phyloP scores from a whole-genome alignment of 257 asterid species.

The Solanum medicagineum region DNA sequence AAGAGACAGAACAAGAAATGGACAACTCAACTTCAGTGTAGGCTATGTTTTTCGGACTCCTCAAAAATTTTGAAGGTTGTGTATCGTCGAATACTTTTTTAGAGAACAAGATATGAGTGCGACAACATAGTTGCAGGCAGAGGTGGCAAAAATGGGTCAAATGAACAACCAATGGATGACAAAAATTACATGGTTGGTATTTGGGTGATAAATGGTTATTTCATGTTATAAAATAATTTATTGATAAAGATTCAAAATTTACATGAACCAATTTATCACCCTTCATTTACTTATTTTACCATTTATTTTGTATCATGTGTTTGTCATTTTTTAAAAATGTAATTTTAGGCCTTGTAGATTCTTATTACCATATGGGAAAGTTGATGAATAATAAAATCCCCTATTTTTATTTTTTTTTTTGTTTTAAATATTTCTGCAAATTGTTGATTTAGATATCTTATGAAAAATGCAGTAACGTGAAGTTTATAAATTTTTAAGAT shows the following conservation, averaged over 20 bases:
- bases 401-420: not conserved
- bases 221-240: not conserved
- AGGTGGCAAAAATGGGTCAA: not conserved
- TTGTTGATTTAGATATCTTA: not conserved
- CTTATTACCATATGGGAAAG: not conserved
- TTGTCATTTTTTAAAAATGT: not conserved
- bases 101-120: not conserved
- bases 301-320: not conserved
- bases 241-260: not conserved
- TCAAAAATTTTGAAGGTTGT: not conserved
- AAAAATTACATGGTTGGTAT: not conserved
- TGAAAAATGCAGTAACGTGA: not conserved
- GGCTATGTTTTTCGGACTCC: not conserved
- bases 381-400: not conserved
- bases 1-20: constrained; percentile 32
- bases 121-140: not conserved
- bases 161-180: not conserved
- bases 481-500: no score
- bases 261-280: not conserved
- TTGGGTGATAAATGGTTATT: not conserved
- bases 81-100: not conserved
- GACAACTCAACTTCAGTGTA: constrained; percentile 6
- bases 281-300: not conserved
- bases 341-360: not conserved
- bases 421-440: not conserved